Conservation (phyloP, 805 yeast species). For the Cyberlindnera japonica region DNA sequence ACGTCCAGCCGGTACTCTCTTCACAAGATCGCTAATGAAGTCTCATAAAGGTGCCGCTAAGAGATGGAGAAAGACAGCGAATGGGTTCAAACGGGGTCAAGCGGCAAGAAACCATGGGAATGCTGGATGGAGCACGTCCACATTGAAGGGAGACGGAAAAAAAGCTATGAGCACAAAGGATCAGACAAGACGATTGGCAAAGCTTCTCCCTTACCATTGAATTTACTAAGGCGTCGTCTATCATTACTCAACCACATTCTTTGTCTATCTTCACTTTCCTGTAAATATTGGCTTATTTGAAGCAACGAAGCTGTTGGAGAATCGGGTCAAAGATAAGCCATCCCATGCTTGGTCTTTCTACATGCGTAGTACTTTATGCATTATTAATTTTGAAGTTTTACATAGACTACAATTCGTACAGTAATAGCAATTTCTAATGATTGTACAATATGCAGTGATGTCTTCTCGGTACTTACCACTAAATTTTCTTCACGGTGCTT, state of each 20-base stretch:
- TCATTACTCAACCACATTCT: too few species aligned
- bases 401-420: neutral
- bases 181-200: slow-evolving; percentile 57
- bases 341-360: too few species aligned
- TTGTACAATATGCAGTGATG: neutral
- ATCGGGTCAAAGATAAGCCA: too few species aligned
- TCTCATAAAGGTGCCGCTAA: slow-evolving; percentile 86
- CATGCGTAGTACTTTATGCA: too few species aligned
- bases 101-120: slow-evolving; percentile 93
- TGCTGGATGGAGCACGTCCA: slow-evolving; percentile 74
- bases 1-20: slow-evolving; percentile 10
- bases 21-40: slow-evolving; percentile 47
- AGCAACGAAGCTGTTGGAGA: too few species aligned
- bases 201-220: slow-evolving; percentile 37
- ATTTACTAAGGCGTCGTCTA: too few species aligned
- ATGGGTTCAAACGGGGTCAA: slow-evolving; percentile 57
- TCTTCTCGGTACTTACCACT: neutral
- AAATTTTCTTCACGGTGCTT: slow-evolving; percentile 19
- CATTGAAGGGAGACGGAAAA: slow-evolving; percentile 56
- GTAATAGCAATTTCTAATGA: neutral
- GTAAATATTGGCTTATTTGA: too few species aligned
- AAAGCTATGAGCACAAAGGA: slow-evolving; percentile 51
- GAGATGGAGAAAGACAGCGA: slow-evolving; percentile 76
- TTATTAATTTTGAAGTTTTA: neutral
- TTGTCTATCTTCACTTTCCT: too few species aligned